phyloP scores from a whole-genome alignment of 1,284 basidiomycete species.

The Testicularia cyperi region DNA sequence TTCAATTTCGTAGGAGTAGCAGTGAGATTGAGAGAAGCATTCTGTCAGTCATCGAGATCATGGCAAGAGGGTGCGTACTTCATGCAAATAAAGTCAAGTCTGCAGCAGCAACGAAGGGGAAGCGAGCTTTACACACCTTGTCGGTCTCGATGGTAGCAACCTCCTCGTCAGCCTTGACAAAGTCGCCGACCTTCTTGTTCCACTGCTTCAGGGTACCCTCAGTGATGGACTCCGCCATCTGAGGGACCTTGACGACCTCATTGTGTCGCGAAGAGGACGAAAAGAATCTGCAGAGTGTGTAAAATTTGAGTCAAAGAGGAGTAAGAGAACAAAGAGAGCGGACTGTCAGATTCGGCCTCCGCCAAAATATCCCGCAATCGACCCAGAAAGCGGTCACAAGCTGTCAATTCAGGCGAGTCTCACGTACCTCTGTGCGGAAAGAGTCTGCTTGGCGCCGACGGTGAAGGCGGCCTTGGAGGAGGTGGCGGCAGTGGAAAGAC shows the following conservation, averaged over 20 bases:
- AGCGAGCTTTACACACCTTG: conserved; percentile 74
- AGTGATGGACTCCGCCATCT: conserved; percentile 98
- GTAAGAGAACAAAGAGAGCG: too few species aligned
- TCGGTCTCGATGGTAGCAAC: conserved; percentile 98
- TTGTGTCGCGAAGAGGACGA: conserved; percentile 35
- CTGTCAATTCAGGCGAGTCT: too few species aligned
- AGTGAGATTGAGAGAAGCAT: neutral
- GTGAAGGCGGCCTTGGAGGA: neutral
- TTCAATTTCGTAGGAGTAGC: too few species aligned
- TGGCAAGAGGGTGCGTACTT: too few species aligned
- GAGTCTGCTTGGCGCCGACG: neutral
- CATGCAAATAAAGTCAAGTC: neutral
- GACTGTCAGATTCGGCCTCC: too few species aligned
- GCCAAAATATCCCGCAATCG: too few species aligned
- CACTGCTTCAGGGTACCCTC: conserved; percentile 96
- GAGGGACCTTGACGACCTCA: conserved; percentile 89
- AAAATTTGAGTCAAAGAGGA: neutral
- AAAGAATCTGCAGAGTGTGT: conserved; percentile 15
- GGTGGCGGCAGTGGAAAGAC: conserved; percentile 24
- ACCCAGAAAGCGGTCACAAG: too few species aligned
- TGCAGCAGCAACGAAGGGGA: neutral
- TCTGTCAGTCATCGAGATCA: neutral
- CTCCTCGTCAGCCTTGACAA: conserved; percentile 88
- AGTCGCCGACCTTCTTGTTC: conserved; percentile 90
- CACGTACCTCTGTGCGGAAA: conserved; percentile 26